Evolutionary conservation across 176 grass and related monocot species (phyloP), one percentile per base, ranked within the genome.

Genomic region (Eleusine indica): DNA sequence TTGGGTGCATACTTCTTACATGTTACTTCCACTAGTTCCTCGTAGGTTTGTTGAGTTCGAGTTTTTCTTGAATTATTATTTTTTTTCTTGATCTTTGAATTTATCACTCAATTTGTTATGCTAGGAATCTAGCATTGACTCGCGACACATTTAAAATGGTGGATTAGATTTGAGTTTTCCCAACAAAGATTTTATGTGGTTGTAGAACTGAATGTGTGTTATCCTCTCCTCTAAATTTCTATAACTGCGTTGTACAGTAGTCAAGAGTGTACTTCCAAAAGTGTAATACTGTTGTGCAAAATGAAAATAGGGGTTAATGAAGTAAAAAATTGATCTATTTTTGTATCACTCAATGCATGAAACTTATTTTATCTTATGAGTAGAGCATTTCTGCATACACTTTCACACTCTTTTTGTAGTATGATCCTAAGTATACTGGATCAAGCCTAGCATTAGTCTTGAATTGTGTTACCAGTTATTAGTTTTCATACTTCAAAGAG

Each of bases 401-500:
- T 48, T 66, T 14, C 29, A 35, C 16, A 17, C 9, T 19, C 19
- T 32, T 47, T 43, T 38, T 25, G 12, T 38, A 40, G 18, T 21
- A 65, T 28, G 68, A 47, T 78, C 46, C 30, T 51, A 10, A 67
- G 1, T 66, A 14, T 48, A 22, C 63, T 51, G 29, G 44, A 68
- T 66, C 17, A 17, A 49, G 42, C 48, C 7, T 79, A 66, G 77
- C 18, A 13, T 60, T 62, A 21, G 43, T 71, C 56, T 25, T 43
- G n/a, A 80, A 80, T 73, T 37, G 18, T 65, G 43, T 38, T 9
- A 78, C 58, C 54, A 18, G 43, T 74, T 74, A n/a, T 73, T 56
- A 1, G 17, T 48, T 65, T 79, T 47, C 57, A 62, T 30, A n/a
- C 56, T 72, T 60, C 42, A 85, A 32, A 21, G 47, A 25, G 19